Conservation (phyloP, 371 early-diverging fungal genomes). For the Mortierella polycephala region DNA sequence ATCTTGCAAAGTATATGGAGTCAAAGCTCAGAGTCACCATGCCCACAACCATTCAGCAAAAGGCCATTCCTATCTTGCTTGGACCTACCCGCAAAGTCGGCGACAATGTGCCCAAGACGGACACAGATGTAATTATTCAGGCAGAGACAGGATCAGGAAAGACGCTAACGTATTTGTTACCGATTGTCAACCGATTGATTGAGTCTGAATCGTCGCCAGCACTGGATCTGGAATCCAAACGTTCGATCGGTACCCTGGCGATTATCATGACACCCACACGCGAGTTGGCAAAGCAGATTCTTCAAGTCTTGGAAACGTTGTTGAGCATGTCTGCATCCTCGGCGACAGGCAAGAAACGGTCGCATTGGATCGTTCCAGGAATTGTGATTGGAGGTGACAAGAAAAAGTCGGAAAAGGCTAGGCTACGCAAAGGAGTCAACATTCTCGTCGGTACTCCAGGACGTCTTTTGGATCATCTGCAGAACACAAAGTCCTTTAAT, state of each 20-base stretch:
- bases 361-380: conserved; percentile 96
- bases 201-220: conserved; percentile 54
- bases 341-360: conserved; percentile 62
- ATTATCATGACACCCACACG: conserved; percentile 97
- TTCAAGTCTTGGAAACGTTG: conserved; percentile 76
- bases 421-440: conserved; percentile 92
- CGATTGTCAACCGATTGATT: conserved; percentile 69
- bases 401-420: conserved; percentile 91
- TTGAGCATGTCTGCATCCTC: conserved; percentile 69
- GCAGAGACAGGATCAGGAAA: conserved; percentile 99
- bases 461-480: conserved; percentile 95
- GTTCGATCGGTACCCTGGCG: conserved; percentile 77
- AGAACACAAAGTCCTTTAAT: conserved; percentile 84
- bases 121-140: conserved; percentile 87
- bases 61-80: conserved; percentile 70
- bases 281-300: conserved; percentile 98
- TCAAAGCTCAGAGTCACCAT: conserved; percentile 71
- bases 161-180: conserved; percentile 95
- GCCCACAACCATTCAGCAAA: conserved; percentile 81
- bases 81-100: conserved; percentile 59
- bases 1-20: conserved; percentile 71
- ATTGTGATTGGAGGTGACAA: conserved; percentile 93
- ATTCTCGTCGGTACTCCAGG: conserved; percentile 98
- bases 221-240: conserved; percentile 55
- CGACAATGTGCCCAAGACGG: conserved; percentile 58